Evolutionary conservation across 2,329 filamentous ascomycete species (phyloP), one percentile per base, ranked within the genome.

Genomic region (Trichoderma cornu-damae): DNA sequence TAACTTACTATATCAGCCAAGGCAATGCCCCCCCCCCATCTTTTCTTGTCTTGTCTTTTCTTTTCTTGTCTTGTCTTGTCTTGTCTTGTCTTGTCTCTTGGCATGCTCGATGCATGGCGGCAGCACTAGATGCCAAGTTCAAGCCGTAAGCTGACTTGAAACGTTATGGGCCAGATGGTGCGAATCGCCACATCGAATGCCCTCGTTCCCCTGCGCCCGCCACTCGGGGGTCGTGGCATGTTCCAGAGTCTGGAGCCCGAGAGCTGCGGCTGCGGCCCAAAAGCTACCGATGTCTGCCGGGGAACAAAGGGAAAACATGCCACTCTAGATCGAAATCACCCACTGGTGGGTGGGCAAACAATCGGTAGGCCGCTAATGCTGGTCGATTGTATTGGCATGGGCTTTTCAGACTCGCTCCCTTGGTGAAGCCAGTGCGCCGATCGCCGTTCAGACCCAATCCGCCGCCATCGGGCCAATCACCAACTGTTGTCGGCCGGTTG

Each of bases 381-480:
- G n/a, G n/a, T n/a, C n/a, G n/a, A n/a, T n/a, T n/a, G n/a, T n/a
- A n/a, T n/a, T n/a, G n/a, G n/a, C n/a, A n/a, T n/a, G n/a, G n/a
- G n/a, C n/a, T n/a, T 55, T 26, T 35, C 38, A 22, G 54, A 60
- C n/a, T 60, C 58, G 38, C 9, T n/a, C n/a, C n/a, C 34, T 32
- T 53, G 12, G 14, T 42, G n/a, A 47, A 48, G 26, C 43, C 24
- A 48, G 20, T 28, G 5, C 22, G 20, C 57, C 59, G 59, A 58
- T 60, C 55, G 49, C 50, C 35, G 40, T 58, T 30, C 7, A 20
- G 11, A 7, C 22, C 34, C 18, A 34, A 24, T 44, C 40, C 30
- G 11, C 47, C 30, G 40, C 38, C 46, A 59, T 59, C 58, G 58
- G 24, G 28, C 58, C 57, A 59, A 59, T 59, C 57, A 50, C 22